These are phyloP conservation scores for Myotisia sp. DNA, from an alignment of 2,329 filamentous ascomycete species.

Conservation along the genomic window DNA sequence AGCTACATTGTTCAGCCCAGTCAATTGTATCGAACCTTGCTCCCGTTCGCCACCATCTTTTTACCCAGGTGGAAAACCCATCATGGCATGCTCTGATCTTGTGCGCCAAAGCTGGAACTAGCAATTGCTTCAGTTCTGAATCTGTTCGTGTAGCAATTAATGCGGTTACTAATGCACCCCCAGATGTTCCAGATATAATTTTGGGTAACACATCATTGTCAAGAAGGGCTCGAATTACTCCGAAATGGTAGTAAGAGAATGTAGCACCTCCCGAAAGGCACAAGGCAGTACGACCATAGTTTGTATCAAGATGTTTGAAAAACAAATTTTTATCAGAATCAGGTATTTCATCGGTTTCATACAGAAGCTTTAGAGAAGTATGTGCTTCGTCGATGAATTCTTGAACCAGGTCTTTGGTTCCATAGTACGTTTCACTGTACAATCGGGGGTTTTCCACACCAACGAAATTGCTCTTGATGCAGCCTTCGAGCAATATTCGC, in stretches of 20 bases:
- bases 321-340: constrained; percentile 61
- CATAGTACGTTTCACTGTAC: constrained; percentile 97
- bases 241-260: constrained; percentile 95
- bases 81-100: constrained; percentile 80
- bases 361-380: constrained; percentile 50
- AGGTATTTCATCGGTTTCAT: constrained; percentile 51
- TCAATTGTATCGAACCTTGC: constrained; percentile 87
- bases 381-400: constrained; percentile 63
- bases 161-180: constrained; percentile 77
- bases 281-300: constrained; percentile 81
- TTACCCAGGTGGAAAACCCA: constrained; percentile 57
- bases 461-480: constrained; percentile 94
- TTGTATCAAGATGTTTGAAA: constrained; percentile 79
- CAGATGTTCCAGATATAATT: constrained; percentile 92
- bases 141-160: constrained; percentile 81
- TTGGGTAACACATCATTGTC: constrained; percentile 76
- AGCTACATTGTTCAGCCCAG: constrained; percentile 72
- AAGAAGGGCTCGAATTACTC: constrained; percentile 75
- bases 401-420: constrained; percentile 90
- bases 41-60: constrained; percentile 80
- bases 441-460: constrained; percentile 84
- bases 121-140: constrained; percentile 69
- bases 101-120: constrained; percentile 74
- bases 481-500: constrained; percentile 65
- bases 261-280: constrained; percentile 87